Conservation (phyloP, 257 asterid species). For the Nicotiana knightiana region DNA sequence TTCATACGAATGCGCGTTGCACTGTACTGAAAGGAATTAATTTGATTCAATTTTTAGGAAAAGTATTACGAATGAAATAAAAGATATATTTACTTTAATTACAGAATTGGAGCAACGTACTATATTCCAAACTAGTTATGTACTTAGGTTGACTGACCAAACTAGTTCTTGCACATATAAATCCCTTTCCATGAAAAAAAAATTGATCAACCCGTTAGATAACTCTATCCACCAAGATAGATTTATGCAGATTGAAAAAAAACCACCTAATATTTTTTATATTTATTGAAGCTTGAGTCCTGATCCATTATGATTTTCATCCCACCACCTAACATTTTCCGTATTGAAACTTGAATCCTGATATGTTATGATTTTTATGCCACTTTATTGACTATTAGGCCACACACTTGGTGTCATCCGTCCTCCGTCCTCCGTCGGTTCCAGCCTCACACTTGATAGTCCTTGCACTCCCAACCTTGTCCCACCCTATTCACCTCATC, state of each 20-base stretch:
- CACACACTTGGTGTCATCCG: background rate
- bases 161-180: background rate
- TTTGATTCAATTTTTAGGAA: background rate
- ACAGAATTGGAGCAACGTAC: background rate
- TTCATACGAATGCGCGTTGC: background rate
- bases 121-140: background rate
- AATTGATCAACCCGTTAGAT: background rate
- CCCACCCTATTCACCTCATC: background rate
- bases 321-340: too few relatives aligned
- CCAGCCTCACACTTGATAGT: background rate
- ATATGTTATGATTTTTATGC: background rate
- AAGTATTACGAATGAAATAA: background rate
- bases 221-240: background rate
- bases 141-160: background rate
- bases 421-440: background rate
- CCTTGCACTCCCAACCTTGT: background rate
- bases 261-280: background rate
- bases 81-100: background rate
- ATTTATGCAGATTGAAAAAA: background rate
- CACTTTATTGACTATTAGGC: background rate
- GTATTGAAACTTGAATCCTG: background rate
- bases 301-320: background rate
- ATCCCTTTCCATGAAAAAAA: background rate
- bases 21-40: background rate
- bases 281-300: background rate